phyloP scores from a whole-genome alignment of 208 protist genomes.

The Zelonia costaricensis region DNA sequence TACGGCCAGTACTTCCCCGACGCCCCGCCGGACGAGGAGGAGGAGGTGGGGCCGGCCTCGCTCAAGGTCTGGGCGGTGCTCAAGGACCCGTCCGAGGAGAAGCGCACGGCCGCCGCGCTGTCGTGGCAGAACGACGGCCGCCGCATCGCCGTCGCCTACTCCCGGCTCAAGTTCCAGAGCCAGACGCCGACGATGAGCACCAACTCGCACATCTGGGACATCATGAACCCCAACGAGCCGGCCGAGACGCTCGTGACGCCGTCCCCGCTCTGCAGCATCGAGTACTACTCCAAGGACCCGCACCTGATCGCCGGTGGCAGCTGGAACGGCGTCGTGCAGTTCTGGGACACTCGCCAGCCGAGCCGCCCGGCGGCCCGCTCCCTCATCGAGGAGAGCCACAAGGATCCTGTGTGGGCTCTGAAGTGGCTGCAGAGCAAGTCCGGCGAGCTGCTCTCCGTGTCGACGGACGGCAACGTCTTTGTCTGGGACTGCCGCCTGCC shows the following conservation, averaged over 20 bases:
- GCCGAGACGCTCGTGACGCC: conserved; percentile 90
- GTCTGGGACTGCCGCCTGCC: conserved; percentile 96
- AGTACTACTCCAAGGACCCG: conserved; percentile 96
- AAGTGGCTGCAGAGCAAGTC: conserved; percentile 97
- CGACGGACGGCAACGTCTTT: conserved; percentile 94
- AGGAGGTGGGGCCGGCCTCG: conserved; percentile 80
- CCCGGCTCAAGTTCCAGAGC: conserved; percentile 94
- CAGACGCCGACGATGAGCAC: conserved; percentile 89
- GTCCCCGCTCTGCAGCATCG: conserved; percentile 94
- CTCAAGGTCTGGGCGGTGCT: conserved; percentile 95
- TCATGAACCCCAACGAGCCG: conserved; percentile 96
- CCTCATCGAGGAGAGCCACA: conserved; percentile 96
- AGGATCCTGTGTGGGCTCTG: conserved; percentile 96
- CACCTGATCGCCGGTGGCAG: conserved; percentile 96
- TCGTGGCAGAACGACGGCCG: conserved; percentile 95
- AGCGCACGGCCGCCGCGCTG: conserved; percentile 90
- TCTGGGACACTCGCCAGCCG: conserved; percentile 96
- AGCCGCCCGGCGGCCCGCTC: conserved; percentile 80
- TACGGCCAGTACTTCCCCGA: conserved; percentile 96
- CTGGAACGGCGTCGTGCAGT: conserved; percentile 97
- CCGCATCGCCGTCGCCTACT: conserved; percentile 96
- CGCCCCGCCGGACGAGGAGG: conserved; percentile 74
- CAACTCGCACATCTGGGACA: conserved; percentile 97
- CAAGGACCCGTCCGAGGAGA: conserved; percentile 89
- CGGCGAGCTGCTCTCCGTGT: conserved; percentile 94